phyloP scores from a whole-genome alignment of 2,329 filamentous ascomycete species.

The Drechslerella coelobrocha region DNA sequence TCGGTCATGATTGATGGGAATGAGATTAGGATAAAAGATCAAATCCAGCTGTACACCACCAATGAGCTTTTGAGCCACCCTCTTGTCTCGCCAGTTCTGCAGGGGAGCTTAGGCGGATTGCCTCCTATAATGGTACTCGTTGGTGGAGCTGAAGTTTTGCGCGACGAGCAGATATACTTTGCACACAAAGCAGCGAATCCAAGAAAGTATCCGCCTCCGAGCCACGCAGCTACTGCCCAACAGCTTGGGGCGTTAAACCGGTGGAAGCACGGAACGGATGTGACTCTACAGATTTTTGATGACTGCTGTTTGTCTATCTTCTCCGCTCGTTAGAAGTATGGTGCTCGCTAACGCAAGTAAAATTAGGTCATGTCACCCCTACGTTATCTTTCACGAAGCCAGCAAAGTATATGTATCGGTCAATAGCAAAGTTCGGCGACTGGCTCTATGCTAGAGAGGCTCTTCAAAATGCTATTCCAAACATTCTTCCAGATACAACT shows the following conservation, averaged over 20 bases:
- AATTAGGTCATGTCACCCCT: constrained; percentile 63
- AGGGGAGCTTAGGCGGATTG: constrained; percentile 86
- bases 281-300: constrained; percentile 95
- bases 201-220: constrained; percentile 72
- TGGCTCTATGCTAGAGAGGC: constrained; percentile 79
- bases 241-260: constrained; percentile 69
- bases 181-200: constrained; percentile 95
- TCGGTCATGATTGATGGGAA: constrained; percentile 75
- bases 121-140: constrained; percentile 84
- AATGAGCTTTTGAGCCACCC: constrained; percentile 87
- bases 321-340: not conserved
- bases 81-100: constrained; percentile 84
- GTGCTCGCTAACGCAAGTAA: not conserved
- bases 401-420: constrained; percentile 93
- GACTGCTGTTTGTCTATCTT: constrained; percentile 71
- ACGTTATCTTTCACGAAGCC: constrained; percentile 96
- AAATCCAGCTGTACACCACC: constrained; percentile 82
- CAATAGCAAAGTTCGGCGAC: constrained; percentile 88
- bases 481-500: constrained; percentile 24
- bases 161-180: constrained; percentile 93
- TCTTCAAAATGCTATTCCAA: constrained; percentile 1
- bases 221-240: constrained; percentile 58
- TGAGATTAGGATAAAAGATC: constrained; percentile 78
- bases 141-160: constrained; percentile 85
- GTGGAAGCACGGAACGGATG: constrained; percentile 68